Evolutionary conservation across 208 protist genomes (phyloP).

Genomic region (Sergeia podlipaevii): DNA sequence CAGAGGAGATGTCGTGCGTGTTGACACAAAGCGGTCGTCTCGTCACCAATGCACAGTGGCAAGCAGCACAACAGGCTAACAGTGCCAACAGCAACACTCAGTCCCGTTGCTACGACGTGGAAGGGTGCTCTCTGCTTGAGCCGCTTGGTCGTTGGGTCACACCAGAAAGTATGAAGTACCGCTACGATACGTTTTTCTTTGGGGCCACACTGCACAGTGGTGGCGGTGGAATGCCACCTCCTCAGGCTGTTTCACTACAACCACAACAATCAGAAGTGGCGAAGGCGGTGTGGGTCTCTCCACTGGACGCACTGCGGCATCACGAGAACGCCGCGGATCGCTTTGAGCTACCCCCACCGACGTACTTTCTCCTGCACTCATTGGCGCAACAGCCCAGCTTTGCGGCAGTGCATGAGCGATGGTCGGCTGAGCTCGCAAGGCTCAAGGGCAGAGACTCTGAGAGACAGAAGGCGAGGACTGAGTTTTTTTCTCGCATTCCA

Average conservation of each 20-base stretch:
- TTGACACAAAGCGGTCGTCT: constrained; percentile 18
- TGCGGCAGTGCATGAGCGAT: constrained; percentile 13
- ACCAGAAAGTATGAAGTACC: constrained; percentile 30
- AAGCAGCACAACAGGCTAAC: not conserved
- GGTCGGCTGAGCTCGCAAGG: constrained; percentile 7
- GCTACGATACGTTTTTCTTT: constrained; percentile 62
- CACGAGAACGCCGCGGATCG: constrained; percentile 24
- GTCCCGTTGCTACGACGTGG: constrained; percentile 10
- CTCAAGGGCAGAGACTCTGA: not conserved
- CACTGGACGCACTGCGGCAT: constrained; percentile 30
- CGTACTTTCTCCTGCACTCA: constrained; percentile 37
- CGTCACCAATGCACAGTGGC: constrained; percentile 6
- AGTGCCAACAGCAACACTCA: not conserved
- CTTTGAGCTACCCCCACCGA: constrained; percentile 43
- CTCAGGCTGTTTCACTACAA: constrained; percentile 25
- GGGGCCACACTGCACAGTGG: constrained; percentile 13
- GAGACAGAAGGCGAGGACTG: not conserved
- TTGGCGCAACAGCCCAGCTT: constrained; percentile 26
- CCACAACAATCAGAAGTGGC: constrained; percentile 29
- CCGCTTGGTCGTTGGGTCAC: constrained; percentile 49
- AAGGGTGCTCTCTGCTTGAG: constrained; percentile 12
- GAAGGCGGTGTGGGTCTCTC: constrained; percentile 45
- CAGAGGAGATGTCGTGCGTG: constrained; percentile 42
- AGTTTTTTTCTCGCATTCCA: not conserved
- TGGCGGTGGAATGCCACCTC: constrained; percentile 3